Evolutionary conservation across 2,329 filamentous ascomycete genomes (phyloP), one percentile per base, ranked within the genome.

Genomic region (Aspergillus ustus): DNA sequence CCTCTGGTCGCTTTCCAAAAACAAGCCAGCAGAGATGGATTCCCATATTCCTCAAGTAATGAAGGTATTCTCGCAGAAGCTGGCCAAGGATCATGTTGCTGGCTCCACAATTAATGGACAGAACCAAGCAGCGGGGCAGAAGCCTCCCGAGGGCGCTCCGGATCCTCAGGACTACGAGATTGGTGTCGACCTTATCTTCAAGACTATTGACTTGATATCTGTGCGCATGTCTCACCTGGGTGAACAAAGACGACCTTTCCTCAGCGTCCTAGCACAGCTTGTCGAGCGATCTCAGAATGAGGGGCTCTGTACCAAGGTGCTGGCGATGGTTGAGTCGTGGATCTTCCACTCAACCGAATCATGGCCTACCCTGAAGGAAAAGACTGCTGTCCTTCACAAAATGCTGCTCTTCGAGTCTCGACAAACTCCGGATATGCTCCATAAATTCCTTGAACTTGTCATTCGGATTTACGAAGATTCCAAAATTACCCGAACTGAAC

Each of bases 391-490:
- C 1, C 81, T 99, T n/a, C 93, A 96, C 71, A 99, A 99, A 80
- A 99, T 99, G 95, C 82, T 98, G 17, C 89, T 93, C 0, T 99
- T 99, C 69, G 95, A 99, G 77, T 88, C 91, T 60, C 87, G 95
- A 44, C 80, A 85, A 29, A 94, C 98, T 73, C 87, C 89, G 34
- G 92, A 90, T 0, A 89, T 99, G 80, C 83, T 99, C 60, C 93
- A 90, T 68, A 94, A 94, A 73, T 99, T 98, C 80, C 83, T 99
- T 61, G 91, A 98, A 67, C 87, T 99, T 28, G 95, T 99, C 28
- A 96, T 99, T 69, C 89, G 93, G 52, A 97, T 99, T 62, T 99
- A 99, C 74, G 96, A 99, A 73, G 95, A 99, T 71, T 92, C 93
- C 0, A 97, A 96, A 78, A 95, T 99, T 65, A 93, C 93, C 1